Evolutionary conservation across 768 basidiomycete genomes (phyloP).

Genomic region (Sutorius australiensis): DNA sequence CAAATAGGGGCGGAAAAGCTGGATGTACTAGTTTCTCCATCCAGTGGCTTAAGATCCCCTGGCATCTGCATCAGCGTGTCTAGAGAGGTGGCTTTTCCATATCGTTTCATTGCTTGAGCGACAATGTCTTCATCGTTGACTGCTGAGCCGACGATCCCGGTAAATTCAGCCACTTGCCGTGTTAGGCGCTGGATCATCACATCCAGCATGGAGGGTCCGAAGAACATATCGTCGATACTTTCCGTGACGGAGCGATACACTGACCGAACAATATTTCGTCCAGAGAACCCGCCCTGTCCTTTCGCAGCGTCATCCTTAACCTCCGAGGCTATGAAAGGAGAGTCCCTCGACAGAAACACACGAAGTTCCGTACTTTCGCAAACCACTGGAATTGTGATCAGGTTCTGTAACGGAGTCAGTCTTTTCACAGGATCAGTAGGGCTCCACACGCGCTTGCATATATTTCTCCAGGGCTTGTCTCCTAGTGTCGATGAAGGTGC

Average conservation of each 20-base stretch:
- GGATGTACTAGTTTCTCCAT: constrained; percentile 85
- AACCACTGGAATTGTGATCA: constrained; percentile 68
- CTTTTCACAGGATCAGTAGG: too few relatives aligned
- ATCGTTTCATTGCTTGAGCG: constrained; percentile 69
- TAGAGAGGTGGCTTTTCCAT: constrained; percentile 62
- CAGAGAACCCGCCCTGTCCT: constrained; percentile 50
- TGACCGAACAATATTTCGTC: constrained; percentile 74
- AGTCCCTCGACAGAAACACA: constrained; percentile 83
- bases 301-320: constrained; percentile 38
- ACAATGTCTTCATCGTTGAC: constrained; percentile 83
- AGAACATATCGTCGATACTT: constrained; percentile 96
- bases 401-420: constrained; percentile 43
- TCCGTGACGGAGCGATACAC: constrained; percentile 91
- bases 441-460: constrained; percentile 58
- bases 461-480: constrained; percentile 82
- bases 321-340: constrained; percentile 70
- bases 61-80: constrained; percentile 70
- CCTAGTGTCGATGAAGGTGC: constrained; percentile 83
- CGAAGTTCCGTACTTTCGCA: constrained; percentile 83
- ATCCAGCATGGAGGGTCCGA: constrained; percentile 93
- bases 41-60: constrained; percentile 74
- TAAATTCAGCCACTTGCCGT: constrained; percentile 84
- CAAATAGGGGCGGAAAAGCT: constrained; percentile 93
- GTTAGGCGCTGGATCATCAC: constrained; percentile 90
- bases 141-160: constrained; percentile 75